These are phyloP conservation scores for Penicillium sp. DNA, from an alignment of 2,329 filamentous ascomycete genomes.

Conservation along the genomic window DNA sequence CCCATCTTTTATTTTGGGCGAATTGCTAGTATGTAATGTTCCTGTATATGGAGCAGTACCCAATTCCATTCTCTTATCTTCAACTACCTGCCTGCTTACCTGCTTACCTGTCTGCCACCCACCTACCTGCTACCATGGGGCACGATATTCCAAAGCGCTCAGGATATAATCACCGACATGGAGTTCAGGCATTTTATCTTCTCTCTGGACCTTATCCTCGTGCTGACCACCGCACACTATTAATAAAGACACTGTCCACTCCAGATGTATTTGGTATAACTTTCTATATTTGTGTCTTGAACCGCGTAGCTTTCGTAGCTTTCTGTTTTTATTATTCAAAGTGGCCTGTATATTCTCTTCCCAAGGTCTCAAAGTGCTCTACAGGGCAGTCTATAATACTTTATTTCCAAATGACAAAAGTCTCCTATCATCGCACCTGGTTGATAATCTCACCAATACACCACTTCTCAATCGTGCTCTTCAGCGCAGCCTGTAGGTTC, in stretches of 20 bases:
- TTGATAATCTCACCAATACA: constrained; percentile 12
- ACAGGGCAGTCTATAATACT: not conserved
- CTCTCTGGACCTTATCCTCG: no score
- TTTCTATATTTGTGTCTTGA: not conserved
- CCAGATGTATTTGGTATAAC: not conserved
- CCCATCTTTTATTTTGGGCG: no score
- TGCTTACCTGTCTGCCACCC: no score
- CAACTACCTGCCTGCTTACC: no score
- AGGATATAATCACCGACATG: no score
- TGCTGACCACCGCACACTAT: no score
- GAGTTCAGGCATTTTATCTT: no score
- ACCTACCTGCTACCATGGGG: no score
- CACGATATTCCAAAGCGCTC: no score
- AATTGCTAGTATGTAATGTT: no score
- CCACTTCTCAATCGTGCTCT: constrained; percentile 12
- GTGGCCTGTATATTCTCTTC: not conserved
- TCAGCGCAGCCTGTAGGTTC: constrained; percentile 39
- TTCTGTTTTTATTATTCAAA: not conserved
- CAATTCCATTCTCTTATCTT: no score
- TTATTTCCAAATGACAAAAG: not conserved
- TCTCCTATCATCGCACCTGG: not conserved
- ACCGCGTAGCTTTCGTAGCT: not conserved
- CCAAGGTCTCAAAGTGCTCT: not conserved
- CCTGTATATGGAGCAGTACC: no score
- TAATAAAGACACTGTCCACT: not conserved